Conservation (phyloP, 2,329 filamentous ascomycete species). For the Fusarium burgessii region DNA sequence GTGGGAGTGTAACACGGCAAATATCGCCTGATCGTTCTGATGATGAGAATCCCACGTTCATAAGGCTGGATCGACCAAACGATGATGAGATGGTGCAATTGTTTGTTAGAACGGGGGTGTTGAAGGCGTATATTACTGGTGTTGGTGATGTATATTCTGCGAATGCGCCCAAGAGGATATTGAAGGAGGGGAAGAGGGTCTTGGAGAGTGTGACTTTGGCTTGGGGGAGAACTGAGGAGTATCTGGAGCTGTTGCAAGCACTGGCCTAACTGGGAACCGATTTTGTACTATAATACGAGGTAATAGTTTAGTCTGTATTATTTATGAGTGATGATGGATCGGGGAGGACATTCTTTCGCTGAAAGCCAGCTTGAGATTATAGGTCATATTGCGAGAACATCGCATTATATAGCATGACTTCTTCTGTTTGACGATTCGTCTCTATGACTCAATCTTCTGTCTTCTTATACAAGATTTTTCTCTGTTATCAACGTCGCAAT, state of each 20-base stretch:
- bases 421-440: too few relatives aligned
- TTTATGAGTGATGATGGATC: too few relatives aligned
- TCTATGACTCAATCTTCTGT: too few relatives aligned
- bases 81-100: constrained; percentile 70
- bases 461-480: too few relatives aligned
- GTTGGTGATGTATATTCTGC: constrained; percentile 61
- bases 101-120: constrained; percentile 63
- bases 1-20: constrained; percentile 9
- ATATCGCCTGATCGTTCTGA: constrained; percentile 4
- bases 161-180: constrained; percentile 32
- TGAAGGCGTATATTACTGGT: constrained; percentile 63
- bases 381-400: too few relatives aligned
- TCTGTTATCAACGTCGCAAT: too few relatives aligned
- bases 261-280: not conserved
- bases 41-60: constrained; percentile 53
- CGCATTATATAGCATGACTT: too few relatives aligned
- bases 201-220: constrained; percentile 27
- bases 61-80: constrained; percentile 66
- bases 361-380: too few relatives aligned
- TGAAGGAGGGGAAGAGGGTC: constrained; percentile 40
- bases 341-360: too few relatives aligned
- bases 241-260: constrained; percentile 3
- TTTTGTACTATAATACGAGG: too few relatives aligned
- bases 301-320: not conserved
- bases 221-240: constrained; percentile 33